Conservation (phyloP, 768 basidiomycete species). For the Royoungia palumana region DNA sequence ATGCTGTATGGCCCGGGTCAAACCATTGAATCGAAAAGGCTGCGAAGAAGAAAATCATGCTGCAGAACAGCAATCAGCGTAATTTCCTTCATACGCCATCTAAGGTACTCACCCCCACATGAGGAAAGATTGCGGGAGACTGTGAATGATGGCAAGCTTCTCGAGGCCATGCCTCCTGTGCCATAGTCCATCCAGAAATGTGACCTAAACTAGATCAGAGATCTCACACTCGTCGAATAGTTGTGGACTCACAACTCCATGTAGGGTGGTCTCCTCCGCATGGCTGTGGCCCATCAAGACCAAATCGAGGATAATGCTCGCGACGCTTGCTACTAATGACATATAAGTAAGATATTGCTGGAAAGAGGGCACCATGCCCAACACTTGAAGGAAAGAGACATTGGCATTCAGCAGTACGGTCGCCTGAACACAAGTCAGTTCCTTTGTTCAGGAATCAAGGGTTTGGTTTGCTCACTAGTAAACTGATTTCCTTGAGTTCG, state of each 20-base stretch:
- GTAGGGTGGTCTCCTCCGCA: constrained; percentile 28
- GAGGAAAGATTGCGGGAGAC: constrained; percentile 52
- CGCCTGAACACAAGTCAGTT: constrained; percentile 33
- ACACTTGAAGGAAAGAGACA: constrained; percentile 53
- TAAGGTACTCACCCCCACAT: constrained; percentile 53
- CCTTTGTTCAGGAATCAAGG: not conserved
- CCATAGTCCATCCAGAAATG: constrained; percentile 15
- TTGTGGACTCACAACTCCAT: constrained; percentile 33
- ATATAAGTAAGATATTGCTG: constrained; percentile 42
- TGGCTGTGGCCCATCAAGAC: constrained; percentile 43
- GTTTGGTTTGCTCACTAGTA: constrained; percentile 40
- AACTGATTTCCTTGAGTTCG: constrained; percentile 52
- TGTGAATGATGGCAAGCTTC: constrained; percentile 51
- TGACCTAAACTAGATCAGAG: constrained; percentile 7
- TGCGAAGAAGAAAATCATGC: constrained; percentile 29
- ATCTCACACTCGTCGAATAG: not conserved
- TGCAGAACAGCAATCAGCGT: constrained; percentile 3
- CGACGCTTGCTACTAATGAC: constrained; percentile 42
- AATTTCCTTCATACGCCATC: not conserved
- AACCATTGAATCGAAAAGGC: constrained; percentile 29
- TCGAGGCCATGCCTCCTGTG: constrained; percentile 41
- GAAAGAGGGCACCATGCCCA: constrained; percentile 26
- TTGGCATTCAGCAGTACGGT: constrained; percentile 59
- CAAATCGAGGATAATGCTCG: constrained; percentile 42
- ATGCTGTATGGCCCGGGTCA: not conserved